Base-by-base conservation (phyloP, 179 eudicot species). In the Actinidia polygama region DNA sequence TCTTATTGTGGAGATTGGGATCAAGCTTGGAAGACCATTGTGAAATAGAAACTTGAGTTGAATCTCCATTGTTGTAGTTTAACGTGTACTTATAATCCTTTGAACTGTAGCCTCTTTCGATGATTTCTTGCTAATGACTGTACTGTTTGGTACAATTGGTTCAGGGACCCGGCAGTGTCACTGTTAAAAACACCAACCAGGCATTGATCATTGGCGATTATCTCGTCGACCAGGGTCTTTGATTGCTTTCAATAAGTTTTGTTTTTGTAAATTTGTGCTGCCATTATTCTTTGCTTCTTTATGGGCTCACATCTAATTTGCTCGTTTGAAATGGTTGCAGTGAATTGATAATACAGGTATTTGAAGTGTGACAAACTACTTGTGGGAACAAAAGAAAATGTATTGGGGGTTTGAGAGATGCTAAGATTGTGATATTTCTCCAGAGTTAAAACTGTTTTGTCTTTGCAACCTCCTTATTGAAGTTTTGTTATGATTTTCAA, bases 121-220 rank as follows among this genome's bases (percentile, higher is more conserved):
- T 30, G 1, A 4, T 10, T 44, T 30, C 1, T 30, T 26, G 10
- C 46, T 10, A n/a, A n/a, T 72, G 23, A 15, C 1, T 23, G 11
- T 21, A 69, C 26, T 24, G 21, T 54, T 81, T 3, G 30, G 7
- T 75, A 15, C 47, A 3, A 12, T 70, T 15, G 18, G 69, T 83
- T 47, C 85, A 88, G 90, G 90, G 89, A 24, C 79, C 90, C 55
- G 90, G 89, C 18, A 89, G 89, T 58, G 83, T 86, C 69, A 88
- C 90, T 62, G 79, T 88, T 67, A 88, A 88, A 71, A 88, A 86
- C 72, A 88, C 90, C 6, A 59, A 21, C 18, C 83, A 75, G 71
- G 82, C 90, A 26, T 80, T 88, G 69, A 73, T 88, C 54, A 51
- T 88, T 46, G 90, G 88, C 14, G 90, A 88, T 72, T 88, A 88